phyloP scores from a whole-genome alignment of 1,284 basidiomycete genomes.

The Phaffia rhodozyma region DNA sequence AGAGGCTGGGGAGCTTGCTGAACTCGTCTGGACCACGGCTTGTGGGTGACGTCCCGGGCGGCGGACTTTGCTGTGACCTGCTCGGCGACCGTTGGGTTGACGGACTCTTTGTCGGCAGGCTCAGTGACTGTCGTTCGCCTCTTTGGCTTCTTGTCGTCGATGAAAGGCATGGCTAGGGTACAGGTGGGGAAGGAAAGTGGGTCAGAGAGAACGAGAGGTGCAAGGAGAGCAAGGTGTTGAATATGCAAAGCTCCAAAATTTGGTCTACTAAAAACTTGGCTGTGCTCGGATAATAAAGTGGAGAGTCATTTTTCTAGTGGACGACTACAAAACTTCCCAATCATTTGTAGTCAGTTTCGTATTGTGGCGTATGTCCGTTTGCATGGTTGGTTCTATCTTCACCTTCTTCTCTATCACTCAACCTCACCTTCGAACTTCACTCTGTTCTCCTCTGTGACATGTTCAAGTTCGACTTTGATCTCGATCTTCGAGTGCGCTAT shows the following conservation, averaged over 20 bases:
- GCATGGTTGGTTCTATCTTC: not conserved
- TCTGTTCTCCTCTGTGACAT: slow-evolving; percentile 19
- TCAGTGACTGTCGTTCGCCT: not conserved
- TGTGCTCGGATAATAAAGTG: no score
- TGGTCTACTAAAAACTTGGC: not conserved
- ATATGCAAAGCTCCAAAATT: not conserved
- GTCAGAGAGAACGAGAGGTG: no score
- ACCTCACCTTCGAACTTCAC: slow-evolving; percentile 1
- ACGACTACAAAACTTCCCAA: no score
- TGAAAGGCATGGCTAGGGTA: not conserved
- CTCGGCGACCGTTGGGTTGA: slow-evolving; percentile 17
- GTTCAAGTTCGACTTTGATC: slow-evolving; percentile 39
- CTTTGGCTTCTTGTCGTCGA: slow-evolving; percentile 14
- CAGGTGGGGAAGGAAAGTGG: not conserved
- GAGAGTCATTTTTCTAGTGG: no score
- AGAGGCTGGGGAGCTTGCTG: slow-evolving; percentile 13
- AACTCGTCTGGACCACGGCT: slow-evolving; percentile 9
- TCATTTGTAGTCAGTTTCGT: no score
- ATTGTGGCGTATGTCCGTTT: no score
- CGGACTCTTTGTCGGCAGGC: slow-evolving; percentile 1
- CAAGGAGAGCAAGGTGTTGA: no score
- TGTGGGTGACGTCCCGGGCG: slow-evolving; percentile 16
- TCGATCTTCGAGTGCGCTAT: slow-evolving; percentile 24
- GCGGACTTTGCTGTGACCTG: slow-evolving; percentile 7
- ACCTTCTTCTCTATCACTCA: not conserved